Conservation (phyloP, 2,329 filamentous ascomycete genomes). For the Microsporum ferrugineum region DNA sequence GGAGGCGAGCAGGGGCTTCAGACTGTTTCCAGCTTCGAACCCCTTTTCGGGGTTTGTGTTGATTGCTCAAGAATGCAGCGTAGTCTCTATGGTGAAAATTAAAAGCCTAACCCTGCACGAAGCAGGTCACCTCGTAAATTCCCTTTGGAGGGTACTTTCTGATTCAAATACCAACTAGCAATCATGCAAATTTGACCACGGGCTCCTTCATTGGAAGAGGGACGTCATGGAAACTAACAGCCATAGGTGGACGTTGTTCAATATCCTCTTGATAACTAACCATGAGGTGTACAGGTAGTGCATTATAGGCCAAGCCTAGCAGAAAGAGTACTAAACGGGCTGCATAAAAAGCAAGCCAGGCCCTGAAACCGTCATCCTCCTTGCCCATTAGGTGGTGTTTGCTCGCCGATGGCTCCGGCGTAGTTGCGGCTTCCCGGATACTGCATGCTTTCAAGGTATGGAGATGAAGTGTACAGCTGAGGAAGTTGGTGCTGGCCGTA, state of each 20-base stretch:
- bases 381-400: constrained; percentile 40
- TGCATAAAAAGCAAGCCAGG: background rate
- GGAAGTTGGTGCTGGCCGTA: background rate
- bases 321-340: background rate
- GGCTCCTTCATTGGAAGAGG: background rate
- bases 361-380: constrained; percentile 28
- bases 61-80: background rate
- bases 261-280: background rate
- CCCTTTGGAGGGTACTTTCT: background rate
- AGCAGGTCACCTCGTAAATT: background rate
- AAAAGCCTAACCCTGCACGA: background rate
- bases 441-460: background rate
- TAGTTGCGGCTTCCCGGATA: background rate
- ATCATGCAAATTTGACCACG: background rate
- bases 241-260: background rate
- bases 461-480: background rate
- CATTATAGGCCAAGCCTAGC: background rate
- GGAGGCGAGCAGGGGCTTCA: background rate
- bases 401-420: constrained; percentile 24
- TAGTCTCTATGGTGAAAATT: background rate
- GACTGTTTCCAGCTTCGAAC: background rate
- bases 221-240: background rate
- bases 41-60: background rate
- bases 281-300: background rate
- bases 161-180: background rate